These are phyloP conservation scores for Phaeosphaeria sp. DNA, from an alignment of 2,329 filamentous ascomycete genomes.

Conservation along the genomic window DNA sequence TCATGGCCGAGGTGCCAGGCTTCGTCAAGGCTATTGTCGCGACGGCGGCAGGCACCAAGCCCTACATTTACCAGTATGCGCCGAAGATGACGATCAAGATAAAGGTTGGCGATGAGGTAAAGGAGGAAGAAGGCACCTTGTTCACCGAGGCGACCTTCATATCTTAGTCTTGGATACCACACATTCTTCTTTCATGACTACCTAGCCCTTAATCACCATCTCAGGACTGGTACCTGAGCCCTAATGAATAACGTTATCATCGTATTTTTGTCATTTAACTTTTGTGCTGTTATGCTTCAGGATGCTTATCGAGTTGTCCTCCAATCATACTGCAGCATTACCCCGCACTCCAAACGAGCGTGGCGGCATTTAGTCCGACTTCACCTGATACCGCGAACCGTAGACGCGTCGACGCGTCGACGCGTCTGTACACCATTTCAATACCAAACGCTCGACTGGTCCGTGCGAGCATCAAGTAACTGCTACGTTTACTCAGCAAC, in stretches of 20 bases:
- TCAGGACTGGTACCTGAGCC: slow-evolving; percentile 44
- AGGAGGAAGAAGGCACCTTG: slow-evolving; percentile 76
- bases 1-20: slow-evolving; percentile 94
- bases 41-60: slow-evolving; percentile 87
- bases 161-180: slow-evolving; percentile 58
- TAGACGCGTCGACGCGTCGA: slow-evolving; percentile 18
- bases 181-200: slow-evolving; percentile 26
- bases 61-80: slow-evolving; percentile 95
- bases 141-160: slow-evolving; percentile 98
- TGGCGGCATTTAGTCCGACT: not conserved
- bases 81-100: slow-evolving; percentile 79
- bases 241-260: slow-evolving; percentile 35
- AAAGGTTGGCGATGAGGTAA: slow-evolving; percentile 81
- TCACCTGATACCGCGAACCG: slow-evolving; percentile 21
- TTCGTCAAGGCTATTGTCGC: slow-evolving; percentile 96
- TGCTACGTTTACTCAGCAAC: slow-evolving; percentile 1
- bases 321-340: not conserved
- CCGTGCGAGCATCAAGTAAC: not conserved
- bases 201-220: slow-evolving; percentile 42
- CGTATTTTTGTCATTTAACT: not conserved
- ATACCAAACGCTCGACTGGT: not conserved
- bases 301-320: not conserved
- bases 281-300: not conserved
- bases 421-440: not conserved
- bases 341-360: slow-evolving; percentile 2